Conservation (phyloP, 2,329 filamentous ascomycete genomes). For the Trichophaea hybrida region DNA sequence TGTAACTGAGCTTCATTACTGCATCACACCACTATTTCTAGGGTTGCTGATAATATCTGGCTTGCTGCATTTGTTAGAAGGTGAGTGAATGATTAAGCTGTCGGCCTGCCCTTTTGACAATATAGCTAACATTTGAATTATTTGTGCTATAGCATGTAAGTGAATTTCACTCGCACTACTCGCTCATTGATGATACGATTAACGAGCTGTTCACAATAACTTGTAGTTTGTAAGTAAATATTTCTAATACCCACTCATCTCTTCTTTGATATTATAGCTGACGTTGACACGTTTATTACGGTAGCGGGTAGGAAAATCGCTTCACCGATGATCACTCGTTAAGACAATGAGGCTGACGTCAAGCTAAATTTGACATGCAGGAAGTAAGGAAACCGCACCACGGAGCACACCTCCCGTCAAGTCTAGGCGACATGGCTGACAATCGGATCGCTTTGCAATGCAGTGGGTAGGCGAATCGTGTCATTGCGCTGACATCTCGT, state of each 20-base stretch:
- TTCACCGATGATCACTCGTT: background rate
- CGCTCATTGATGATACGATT: background rate
- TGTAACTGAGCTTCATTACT: background rate
- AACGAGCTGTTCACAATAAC: no score
- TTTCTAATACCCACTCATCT: no score
- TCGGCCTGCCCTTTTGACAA: background rate
- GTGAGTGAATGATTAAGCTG: background rate
- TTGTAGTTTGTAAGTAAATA: no score
- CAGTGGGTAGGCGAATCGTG: no score
- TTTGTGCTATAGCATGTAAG: background rate
- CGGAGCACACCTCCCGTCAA: no score
- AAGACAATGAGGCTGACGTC: background rate
- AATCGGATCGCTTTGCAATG: background rate
- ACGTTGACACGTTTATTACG: background rate
- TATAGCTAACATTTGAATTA: background rate
- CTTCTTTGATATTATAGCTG: background rate
- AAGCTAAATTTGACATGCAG: background rate
- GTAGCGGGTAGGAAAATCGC: background rate
- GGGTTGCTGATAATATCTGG: background rate
- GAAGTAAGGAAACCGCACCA: background rate
- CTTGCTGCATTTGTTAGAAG: background rate
- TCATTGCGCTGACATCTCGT: no score
- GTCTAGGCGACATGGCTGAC: background rate
- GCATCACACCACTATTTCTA: background rate
- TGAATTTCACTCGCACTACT: no score